Base-by-base conservation (phyloP, 2,329 filamentous ascomycete genomes). In the Alternaria sp. region DNA sequence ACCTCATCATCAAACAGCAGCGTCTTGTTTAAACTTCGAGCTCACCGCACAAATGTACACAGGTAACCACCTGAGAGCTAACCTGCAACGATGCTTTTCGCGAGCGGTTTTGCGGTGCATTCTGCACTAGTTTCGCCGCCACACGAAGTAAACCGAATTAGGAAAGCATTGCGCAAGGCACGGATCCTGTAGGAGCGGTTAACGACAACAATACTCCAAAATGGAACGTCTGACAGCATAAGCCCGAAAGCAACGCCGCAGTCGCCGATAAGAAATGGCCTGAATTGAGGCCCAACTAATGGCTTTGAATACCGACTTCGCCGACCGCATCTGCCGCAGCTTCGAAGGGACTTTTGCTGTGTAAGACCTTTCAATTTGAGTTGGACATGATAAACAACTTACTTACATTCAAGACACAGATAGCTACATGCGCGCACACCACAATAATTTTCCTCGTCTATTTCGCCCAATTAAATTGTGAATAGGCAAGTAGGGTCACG, bases 11-110 rank as follows among this genome's bases (percentile, higher is more conserved):
- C 17, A 46, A 36, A 23, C 21, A 44, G 41, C 56, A 41, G 52
- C 40, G 56, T 40, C 52, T 31, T 46, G 26, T 34, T 23, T 36
- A 51, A 51, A 39, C 14, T 10, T 24, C 26, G 13, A 29, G 40
- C 13, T 21, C 24, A 28, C 31, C 14, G 40, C 9, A 11, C 24
- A 44, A 55, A 56, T 36, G 24, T 46, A 48, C 31, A 49, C 37
- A 24, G 26, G 11, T 14, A 31, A 41, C 29, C 61, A 64, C 59
- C 56, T 62, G 61, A 55, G 44, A 34, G 45, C 62, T 62, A 65
- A 59, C 36, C 56, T 60, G n/a, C 56, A 59, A 56, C 46, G 45
- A 52, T 42, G 31, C 33, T 56, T 61, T 65, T 54, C 56, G 59
- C 59, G 60, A 65, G 37, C 40, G 14, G 31, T 29, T 31, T 62